phyloP scores from a whole-genome alignment of 2,329 filamentous ascomycete species.

The Phaeosphaeriaceae sp. region DNA sequence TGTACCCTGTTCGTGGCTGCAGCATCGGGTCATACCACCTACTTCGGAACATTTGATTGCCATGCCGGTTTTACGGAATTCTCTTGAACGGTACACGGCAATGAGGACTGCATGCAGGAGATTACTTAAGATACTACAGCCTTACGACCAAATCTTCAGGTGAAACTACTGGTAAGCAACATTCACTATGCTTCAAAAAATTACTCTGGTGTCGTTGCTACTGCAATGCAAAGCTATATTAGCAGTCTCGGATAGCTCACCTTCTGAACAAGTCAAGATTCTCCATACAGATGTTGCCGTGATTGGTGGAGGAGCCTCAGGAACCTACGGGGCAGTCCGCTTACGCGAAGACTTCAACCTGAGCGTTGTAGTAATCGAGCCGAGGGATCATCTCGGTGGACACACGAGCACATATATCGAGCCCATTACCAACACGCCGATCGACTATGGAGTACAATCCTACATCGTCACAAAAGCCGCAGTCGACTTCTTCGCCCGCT shows the following conservation, averaged over 20 bases:
- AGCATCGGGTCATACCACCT: background rate
- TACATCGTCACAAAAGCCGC: slow-evolving; percentile 53
- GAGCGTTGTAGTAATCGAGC: slow-evolving; percentile 54
- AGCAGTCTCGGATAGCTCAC: background rate
- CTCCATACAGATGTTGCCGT: slow-evolving; percentile 43
- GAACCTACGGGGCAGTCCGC: slow-evolving; percentile 54
- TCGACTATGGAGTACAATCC: slow-evolving; percentile 50
- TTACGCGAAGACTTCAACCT: slow-evolving; percentile 49
- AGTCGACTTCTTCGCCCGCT: slow-evolving; percentile 54
- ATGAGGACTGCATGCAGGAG: background rate
- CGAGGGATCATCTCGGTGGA: slow-evolving; percentile 52
- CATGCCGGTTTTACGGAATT: background rate
- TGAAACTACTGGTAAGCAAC: background rate
- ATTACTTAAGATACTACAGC: background rate
- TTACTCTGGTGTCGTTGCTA: background rate
- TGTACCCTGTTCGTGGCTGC: background rate
- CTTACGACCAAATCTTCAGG: background rate
- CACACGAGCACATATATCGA: slow-evolving; percentile 58
- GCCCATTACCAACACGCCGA: slow-evolving; percentile 36
- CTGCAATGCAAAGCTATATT: background rate
- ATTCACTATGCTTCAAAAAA: background rate
- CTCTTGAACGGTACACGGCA: background rate
- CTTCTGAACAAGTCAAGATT: background rate
- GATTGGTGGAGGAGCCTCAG: slow-evolving; percentile 54
- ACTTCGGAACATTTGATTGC: background rate